Conservation (phyloP, 169 alveolate genomes). For the Plasmodium vinckei region DNA sequence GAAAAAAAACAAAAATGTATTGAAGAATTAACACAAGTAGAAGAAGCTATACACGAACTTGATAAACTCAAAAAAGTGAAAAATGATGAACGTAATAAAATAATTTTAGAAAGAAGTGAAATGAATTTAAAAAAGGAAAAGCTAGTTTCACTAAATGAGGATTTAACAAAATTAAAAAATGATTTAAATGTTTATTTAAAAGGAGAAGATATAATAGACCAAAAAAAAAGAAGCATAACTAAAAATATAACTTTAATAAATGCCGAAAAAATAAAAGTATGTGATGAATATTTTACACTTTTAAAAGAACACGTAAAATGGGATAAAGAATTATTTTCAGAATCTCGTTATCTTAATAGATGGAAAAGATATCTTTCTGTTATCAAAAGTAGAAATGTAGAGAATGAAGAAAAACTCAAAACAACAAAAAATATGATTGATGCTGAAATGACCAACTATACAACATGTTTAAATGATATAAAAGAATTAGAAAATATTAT, state of each 20-base stretch:
- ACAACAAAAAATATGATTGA: constrained; percentile 43
- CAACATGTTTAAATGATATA: constrained; percentile 48
- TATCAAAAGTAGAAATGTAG: constrained; percentile 40
- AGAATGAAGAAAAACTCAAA: constrained; percentile 66
- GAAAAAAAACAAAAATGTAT: constrained; percentile 43
- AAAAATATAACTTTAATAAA: constrained; percentile 45
- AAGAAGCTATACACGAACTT: constrained; percentile 1
- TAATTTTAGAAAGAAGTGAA: constrained; percentile 56
- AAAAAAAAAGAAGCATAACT: constrained; percentile 39
- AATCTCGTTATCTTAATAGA: constrained; percentile 19
- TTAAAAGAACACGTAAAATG: constrained; percentile 60
- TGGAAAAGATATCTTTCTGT: constrained; percentile 50
- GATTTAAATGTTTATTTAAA: constrained; percentile 11
- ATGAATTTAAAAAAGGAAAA: constrained; percentile 74
- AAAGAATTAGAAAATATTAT: constrained; percentile 69
- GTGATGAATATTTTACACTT: constrained; percentile 22
- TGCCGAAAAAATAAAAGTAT: constrained; percentile 73
- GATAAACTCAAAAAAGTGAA: constrained; percentile 56
- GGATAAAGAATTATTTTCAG: constrained; percentile 33
- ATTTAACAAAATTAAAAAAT: constrained; percentile 61
- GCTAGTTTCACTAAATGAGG: constrained; percentile 45
- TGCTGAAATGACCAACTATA: constrained; percentile 71
- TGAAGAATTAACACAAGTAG: constrained; percentile 34
- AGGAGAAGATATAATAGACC: constrained; percentile 74
- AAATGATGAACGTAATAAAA: constrained; percentile 77